These are phyloP conservation scores for Buxus sempervirens DNA, from an alignment of 164 flowering plant genomes.

Conservation along the genomic window DNA sequence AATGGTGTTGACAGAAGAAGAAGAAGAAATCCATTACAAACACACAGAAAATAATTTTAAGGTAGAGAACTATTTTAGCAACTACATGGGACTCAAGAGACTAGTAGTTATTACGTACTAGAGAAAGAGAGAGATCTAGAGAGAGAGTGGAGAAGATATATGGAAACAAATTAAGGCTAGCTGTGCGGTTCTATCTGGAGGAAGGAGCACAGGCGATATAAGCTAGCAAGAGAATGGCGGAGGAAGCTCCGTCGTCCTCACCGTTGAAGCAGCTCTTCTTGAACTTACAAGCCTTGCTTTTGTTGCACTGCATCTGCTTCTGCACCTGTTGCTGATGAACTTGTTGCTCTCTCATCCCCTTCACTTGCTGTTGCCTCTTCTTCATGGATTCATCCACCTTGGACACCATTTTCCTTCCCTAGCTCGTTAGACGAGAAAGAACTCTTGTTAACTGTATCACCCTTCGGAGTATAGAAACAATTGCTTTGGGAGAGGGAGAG, in stretches of 20 bases:
- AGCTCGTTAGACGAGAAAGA: neutral
- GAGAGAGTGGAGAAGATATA: neutral
- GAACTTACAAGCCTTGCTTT: conserved; percentile 60
- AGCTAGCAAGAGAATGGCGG: conserved; percentile 79
- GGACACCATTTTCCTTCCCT: conserved; percentile 41
- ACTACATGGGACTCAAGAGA: no score
- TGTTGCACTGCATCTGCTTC: conserved; percentile 54
- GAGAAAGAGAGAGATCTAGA: neutral
- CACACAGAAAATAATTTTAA: no score
- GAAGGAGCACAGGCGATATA: conserved; percentile 66
- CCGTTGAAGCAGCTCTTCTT: conserved; percentile 64
- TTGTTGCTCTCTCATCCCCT: conserved; percentile 26
- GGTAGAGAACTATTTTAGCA: no score
- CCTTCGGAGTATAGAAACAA: neutral
- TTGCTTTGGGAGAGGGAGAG: neutral
- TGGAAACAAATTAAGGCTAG: neutral
- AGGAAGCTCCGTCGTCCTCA: conserved; percentile 75
- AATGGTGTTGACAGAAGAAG: no score
- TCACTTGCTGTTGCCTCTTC: conserved; percentile 19
- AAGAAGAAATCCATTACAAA: no score
- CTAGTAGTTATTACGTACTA: no score
- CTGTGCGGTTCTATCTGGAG: neutral
- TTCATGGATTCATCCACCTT: conserved; percentile 52
- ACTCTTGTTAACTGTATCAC: no score
- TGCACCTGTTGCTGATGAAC: conserved; percentile 23